phyloP scores from a whole-genome alignment of 371 early-diverging fungal genomes.

The Mucor irregularis region DNA sequence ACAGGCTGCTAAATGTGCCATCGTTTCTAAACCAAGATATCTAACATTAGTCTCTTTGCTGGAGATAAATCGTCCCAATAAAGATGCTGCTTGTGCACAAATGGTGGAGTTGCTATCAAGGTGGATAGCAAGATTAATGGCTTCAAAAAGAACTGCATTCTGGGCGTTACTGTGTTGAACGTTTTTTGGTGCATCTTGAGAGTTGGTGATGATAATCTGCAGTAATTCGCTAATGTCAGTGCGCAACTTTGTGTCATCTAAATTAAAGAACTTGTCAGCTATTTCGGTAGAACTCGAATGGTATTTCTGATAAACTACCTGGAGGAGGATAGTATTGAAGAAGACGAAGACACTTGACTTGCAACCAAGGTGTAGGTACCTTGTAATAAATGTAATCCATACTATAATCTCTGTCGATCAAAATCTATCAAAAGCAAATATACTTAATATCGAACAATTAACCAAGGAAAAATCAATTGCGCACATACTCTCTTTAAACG shows the following conservation, averaged over 20 bases:
- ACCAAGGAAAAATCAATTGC: too few species aligned
- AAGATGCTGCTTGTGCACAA: slow-evolving; percentile 77
- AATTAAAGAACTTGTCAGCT: background rate
- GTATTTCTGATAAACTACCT: slow-evolving; percentile 45
- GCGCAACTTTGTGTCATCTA: slow-evolving; percentile 62
- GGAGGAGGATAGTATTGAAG: slow-evolving; percentile 94
- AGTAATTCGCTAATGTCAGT: slow-evolving; percentile 68
- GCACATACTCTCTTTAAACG: slow-evolving; percentile 74
- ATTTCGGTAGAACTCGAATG: background rate
- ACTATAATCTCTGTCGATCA: slow-evolving; percentile 84
- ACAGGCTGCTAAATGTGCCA: slow-evolving; percentile 93
- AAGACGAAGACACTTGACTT: slow-evolving; percentile 91
- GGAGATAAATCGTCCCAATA: slow-evolving; percentile 87
- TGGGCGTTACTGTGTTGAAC: slow-evolving; percentile 97
- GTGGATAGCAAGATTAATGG: slow-evolving; percentile 93
- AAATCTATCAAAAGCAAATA: slow-evolving; percentile 55
- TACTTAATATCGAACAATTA: too few species aligned
- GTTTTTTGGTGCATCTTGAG: slow-evolving; percentile 90
- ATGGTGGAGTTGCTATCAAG: slow-evolving; percentile 86
- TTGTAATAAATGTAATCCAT: slow-evolving; percentile 94
- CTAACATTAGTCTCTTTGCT: slow-evolving; percentile 95
- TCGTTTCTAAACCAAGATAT: slow-evolving; percentile 94
- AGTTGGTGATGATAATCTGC: slow-evolving; percentile 78
- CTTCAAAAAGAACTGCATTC: slow-evolving; percentile 95
- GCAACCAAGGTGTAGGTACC: slow-evolving; percentile 97